Evolutionary conservation across 164 flowering plant genomes (phyloP).

Genomic region (Stephania japonica): DNA sequence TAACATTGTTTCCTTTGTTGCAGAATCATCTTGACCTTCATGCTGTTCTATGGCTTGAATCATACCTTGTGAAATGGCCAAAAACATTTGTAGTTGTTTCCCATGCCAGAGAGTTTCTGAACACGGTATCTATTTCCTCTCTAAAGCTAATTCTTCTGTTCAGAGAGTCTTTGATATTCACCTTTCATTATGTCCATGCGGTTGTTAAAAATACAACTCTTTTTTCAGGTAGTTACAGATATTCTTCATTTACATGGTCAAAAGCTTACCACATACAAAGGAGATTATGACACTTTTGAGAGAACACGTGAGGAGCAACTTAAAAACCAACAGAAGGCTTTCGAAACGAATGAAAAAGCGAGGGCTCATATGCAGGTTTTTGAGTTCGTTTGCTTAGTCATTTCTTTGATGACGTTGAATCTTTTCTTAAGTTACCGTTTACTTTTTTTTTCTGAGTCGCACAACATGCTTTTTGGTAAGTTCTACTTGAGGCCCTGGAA

Average conservation of each 20-base stretch:
- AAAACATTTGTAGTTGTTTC: conserved; percentile 97
- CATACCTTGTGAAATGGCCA: conserved; percentile 90
- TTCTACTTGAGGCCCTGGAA: background rate
- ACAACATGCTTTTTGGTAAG: background rate
- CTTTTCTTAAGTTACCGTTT: background rate
- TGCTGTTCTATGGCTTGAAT: conserved; percentile 95
- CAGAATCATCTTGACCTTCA: conserved; percentile 99
- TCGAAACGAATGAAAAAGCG: conserved; percentile 77
- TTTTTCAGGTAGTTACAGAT: conserved; percentile 93
- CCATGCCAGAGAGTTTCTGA: conserved; percentile 98
- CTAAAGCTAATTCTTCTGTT: background rate
- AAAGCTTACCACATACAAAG: conserved; percentile 67
- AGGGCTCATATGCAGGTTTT: conserved; percentile 95
- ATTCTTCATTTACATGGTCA: conserved; percentile 86
- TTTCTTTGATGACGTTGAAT: background rate
- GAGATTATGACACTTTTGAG: conserved; percentile 93
- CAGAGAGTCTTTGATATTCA: background rate
- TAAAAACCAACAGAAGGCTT: conserved; percentile 85
- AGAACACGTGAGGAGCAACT: conserved; percentile 79
- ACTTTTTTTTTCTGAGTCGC: background rate
- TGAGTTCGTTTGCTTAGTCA: background rate
- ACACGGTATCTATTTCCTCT: conserved; percentile 46
- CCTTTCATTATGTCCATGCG: background rate
- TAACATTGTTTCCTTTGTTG: conserved; percentile 8
- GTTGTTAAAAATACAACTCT: background rate